A percentile compares a stretch with the other conserved stretches of the same genome.
Conservation (phyloP, 306 rosid species). For the Dalbergia cultrata region DNA sequence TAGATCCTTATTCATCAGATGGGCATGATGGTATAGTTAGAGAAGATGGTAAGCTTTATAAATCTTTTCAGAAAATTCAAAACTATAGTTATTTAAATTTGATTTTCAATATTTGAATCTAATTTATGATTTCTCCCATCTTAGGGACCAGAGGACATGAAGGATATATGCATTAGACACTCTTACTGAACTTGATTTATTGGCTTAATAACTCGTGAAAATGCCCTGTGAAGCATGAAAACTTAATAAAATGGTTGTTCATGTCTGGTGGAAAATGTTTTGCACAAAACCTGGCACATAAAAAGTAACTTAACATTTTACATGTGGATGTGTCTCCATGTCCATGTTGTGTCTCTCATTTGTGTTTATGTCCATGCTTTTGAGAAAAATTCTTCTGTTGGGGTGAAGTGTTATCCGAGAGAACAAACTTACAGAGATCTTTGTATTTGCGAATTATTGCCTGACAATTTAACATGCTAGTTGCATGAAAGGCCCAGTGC, state of each 20-base stretch:
- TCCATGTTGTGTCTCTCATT: no score
- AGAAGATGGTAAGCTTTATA: constrained; percentile 77
- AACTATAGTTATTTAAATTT: constrained; percentile 12
- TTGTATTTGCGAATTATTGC: neutral
- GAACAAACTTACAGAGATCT: constrained; percentile 1
- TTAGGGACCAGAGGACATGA: constrained; percentile 1
- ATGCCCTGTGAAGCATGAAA: constrained; percentile 9
- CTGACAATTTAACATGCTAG: neutral
- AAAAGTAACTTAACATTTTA: constrained; percentile 22
- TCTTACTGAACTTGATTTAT: neutral
- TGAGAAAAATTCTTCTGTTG: neutral
- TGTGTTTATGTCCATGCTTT: neutral
- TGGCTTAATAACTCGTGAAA: constrained; percentile 30
- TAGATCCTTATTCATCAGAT: constrained; percentile 96
- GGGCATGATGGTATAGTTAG: constrained; percentile 98
- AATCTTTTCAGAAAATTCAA: constrained; percentile 33
- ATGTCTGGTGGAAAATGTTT: neutral
- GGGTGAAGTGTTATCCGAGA: neutral
- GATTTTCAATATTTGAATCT: constrained; percentile 22
- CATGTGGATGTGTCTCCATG: neutral
- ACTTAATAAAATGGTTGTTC: constrained; percentile 7
- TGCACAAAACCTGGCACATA: constrained; percentile 9
- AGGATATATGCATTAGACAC: neutral
- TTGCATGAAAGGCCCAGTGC: neutral
- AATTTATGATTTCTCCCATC: neutral